Evolutionary conservation across 2,329 filamentous ascomycete species (phyloP), one percentile per base, ranked within the genome.

Genomic region (Pseudocercospora cruenta): DNA sequence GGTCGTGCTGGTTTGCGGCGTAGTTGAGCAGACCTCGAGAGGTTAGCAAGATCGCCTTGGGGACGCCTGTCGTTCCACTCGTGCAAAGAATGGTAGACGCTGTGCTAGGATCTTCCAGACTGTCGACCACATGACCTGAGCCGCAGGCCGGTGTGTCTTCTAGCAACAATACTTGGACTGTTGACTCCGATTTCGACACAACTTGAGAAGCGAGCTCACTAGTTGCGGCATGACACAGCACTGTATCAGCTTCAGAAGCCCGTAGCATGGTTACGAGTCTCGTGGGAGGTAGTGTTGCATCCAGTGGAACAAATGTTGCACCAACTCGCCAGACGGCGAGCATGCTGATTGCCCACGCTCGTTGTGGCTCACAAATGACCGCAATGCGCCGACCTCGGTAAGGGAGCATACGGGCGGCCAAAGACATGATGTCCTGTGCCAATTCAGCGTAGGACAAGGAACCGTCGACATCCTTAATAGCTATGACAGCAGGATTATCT

Each of bases 1-100:
- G 49, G 16, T 63, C 39, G 12, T 47, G 36, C 28, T 66, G 55
- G 28, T 66, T 63, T 33, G 60, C 65, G 28, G 66, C 53, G 21
- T 43, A 63, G 45, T 70, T 70, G 43, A 67, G 36, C 31, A 66
- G 62, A 21, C 69, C 69, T 6, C 39, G 28, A 21, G 62, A 62
- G 6, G 67, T 55, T 3, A 70, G 63, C n/a, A 70, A 22, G 26
- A 69, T 69, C 0, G 62, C 69, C 54, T 70, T 70, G 0, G 69
- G 69, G 12, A 65, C 61, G 33, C 67, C 67, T 6, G 69, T 66
- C 4, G 67, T 65, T 12, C 69, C 69, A 61, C 69, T 70, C 7
- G 69, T 70, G 36, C 63, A 70, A 2, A 70, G 53, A 5, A 69
- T 66, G 6, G 64, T 14, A 3, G 69, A 63, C 31, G 67, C 49